Base-by-base conservation (phyloP, 2,329 filamentous ascomycete genomes). In the Truncatella angustata region DNA sequence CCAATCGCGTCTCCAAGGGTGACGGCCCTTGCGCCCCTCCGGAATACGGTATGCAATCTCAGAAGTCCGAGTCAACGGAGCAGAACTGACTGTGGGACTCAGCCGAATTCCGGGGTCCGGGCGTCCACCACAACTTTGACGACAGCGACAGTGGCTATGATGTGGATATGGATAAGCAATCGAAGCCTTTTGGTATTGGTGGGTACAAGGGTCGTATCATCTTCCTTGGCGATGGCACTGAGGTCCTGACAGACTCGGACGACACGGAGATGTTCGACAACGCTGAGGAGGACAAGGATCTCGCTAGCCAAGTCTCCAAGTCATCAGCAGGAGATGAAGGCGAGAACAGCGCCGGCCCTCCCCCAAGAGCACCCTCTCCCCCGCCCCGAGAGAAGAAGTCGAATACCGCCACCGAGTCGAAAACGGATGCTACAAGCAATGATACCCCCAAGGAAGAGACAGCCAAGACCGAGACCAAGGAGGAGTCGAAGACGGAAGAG, bases 1-100 rank as follows among this genome's bases (percentile, higher is more conserved):
- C 88, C 65, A 91, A 88, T 77, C 85, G 94, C 69, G 94, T 99
- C 72, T 90, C 92, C 63, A 92, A 93, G 70, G 94, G 93, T 73
- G 94, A 99, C 74, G 94, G 94, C 66, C 94, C 94, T 70, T 97
- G 93, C 79, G 94, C 94, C 72, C 94, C 94, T 74, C 94, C 93
- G 67, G 94, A 99, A 86, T 99, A 97, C 80, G 94, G 94, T 92
- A 93, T 87, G 91, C 70, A 69, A 70, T 74, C 73, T 71, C 68
- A 32, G 64, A 60, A 61, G 63, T 59, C 57, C 55, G 56, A 58
- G 58, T 57, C 54, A 58, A 59, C 60, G 59, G 58, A 16, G 60
- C 58, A 58, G 55, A 63, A 63, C 66, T 68, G 60, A 66, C 64
- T 42, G 54, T 56, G 56, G 63, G 59, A 60, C 60, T 60, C 75